Evolutionary conservation across 805 yeast genomes (phyloP), one percentile per base, ranked within the genome.

Genomic region (Candida awuae): DNA sequence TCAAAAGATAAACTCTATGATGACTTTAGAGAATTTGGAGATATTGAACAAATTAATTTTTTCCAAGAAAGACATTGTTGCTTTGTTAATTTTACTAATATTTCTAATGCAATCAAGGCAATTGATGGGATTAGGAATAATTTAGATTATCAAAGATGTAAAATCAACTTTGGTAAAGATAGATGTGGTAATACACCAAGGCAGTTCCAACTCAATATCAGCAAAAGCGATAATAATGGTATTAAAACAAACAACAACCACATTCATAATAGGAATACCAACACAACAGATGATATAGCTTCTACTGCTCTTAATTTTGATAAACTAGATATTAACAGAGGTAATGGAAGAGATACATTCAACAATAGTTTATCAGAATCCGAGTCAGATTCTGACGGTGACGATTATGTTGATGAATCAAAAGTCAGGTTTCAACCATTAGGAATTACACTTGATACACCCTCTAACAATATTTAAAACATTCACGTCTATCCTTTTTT

Each of bases 101-200:
- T 92, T 49, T 83, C 88, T 29, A 82, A 81, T 57, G 96, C 97
- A 6, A 84, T 88, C 51, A 76, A 82, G 53, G 97, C 97, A 6
- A 80, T 90, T 48, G 95, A 88, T 55, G 92, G 94, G 34, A 83
- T 88, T 49, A 82, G 84, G 59, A 79, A 82, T 33, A 77, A 80
- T 52, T 70, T 70, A 5, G 83, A 75, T 48, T 84, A 81, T 61
- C 70, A 72, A 48, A 70, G 71, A 43, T 70, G 87, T 52, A 85
- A 85, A 59, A 82, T 90, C 50, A 86, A 87, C 57, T 88, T 84
- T 57, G 97, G 97, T 37, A 87, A 87, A 56, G 95, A 86, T 58
- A 73, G 98, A 54, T 90, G 97, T 61, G 97, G 97, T 22, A 86
- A 88, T 55, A 77, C 86, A 43, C 96, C 97, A 35, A 72, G 94